Percentiles rank a stretch among this genome's conserved stretches.
Evolutionary conservation across 2,329 filamentous ascomycete genomes (phyloP).

Genomic region (Fusarium continuum): DNA sequence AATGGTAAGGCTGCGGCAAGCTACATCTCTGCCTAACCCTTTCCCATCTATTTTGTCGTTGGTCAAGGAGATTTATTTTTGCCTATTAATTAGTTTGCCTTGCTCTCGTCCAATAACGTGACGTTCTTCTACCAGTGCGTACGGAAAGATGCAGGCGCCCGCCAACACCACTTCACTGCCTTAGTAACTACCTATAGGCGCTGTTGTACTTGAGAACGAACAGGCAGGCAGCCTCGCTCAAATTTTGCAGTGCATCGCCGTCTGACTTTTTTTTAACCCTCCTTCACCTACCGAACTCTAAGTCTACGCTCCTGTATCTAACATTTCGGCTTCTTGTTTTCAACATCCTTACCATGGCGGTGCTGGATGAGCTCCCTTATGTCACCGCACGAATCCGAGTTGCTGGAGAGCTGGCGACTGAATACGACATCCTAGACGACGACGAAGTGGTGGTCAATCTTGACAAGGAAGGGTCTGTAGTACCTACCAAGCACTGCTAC

Average conservation of each 20-base stretch:
- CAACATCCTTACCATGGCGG: constrained; percentile 28
- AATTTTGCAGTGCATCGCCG: no score
- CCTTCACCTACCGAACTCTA: not conserved
- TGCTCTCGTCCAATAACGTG: not conserved
- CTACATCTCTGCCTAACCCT: not conserved
- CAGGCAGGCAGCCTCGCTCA: not conserved
- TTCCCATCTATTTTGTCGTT: not conserved
- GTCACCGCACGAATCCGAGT: constrained; percentile 30
- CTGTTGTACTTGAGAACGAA: no score
- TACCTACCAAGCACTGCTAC: constrained; percentile 19
- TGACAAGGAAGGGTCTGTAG: not conserved
- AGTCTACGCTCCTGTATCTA: rapidly evolving
- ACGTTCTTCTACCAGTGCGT: not conserved
- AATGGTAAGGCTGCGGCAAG: not conserved
- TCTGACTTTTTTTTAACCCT: no score
- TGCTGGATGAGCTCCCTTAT: constrained; percentile 26
- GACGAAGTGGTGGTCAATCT: not conserved
- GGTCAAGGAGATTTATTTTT: no score
- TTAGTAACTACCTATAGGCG: not conserved
- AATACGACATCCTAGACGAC: constrained; percentile 24
- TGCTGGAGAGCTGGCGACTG: constrained; percentile 29
- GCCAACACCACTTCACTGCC: not conserved
- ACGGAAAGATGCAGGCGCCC: not conserved
- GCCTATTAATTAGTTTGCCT: no score
- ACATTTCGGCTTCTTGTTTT: not conserved